These are phyloP conservation scores for Schizochytrium sp. DNA, from an alignment of 108 stramenopile genomes.

Conservation along the genomic window DNA sequence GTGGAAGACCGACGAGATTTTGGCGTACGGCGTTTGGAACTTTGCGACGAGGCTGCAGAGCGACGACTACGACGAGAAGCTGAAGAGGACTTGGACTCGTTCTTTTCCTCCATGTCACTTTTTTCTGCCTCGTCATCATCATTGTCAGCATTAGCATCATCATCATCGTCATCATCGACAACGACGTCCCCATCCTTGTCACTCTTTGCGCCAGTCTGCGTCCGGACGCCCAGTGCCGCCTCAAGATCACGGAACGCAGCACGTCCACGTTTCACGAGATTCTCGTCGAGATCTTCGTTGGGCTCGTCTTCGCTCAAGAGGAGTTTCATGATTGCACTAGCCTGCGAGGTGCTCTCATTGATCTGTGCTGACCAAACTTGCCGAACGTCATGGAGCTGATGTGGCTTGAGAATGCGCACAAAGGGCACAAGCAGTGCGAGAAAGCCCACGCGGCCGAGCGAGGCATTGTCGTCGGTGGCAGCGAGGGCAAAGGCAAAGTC, in stretches of 20 bases:
- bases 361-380: not conserved
- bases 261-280: not conserved
- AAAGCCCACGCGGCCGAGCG: not conserved
- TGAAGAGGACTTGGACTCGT: too few relatives aligned
- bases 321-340: not conserved
- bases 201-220: not conserved
- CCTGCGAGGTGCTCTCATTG: not conserved
- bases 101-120: too few relatives aligned
- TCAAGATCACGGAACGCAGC: not conserved
- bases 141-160: too few relatives aligned
- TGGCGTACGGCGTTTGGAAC: not conserved
- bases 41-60: too few relatives aligned
- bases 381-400: not conserved
- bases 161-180: not conserved
- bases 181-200: not conserved
- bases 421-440: not conserved
- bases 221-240: not conserved
- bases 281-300: not conserved
- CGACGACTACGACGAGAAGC: too few relatives aligned
- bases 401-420: not conserved
- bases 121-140: not conserved
- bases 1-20: not conserved
- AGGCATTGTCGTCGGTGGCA: not conserved
- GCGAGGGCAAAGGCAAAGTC: not conserved
- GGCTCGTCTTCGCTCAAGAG: not conserved